Evolutionary conservation across 2,329 filamentous ascomycete species (phyloP), one percentile per base, ranked within the genome.

Genomic region (Talaromyces sp.): DNA sequence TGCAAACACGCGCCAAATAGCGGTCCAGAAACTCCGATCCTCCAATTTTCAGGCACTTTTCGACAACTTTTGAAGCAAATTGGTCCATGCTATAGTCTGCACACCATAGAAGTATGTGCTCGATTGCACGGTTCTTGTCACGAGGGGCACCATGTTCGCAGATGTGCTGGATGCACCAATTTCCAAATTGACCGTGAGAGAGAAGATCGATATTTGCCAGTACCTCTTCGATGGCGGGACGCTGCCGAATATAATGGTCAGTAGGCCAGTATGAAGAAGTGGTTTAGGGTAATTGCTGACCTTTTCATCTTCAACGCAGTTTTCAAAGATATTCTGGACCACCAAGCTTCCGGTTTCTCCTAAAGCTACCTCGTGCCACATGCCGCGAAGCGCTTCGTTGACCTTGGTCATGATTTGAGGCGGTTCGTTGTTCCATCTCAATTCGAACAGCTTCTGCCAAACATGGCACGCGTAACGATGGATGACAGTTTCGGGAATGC

Each of bases 81-180:
- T 99, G 95, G 72, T 99, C 95, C 86, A 96, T 97, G 79, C 94
- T 98, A 80, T 98, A 99, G 79, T 97, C 93, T 16, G 92, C 91
- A 37, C 93, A 92, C 78, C 92, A 96, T 68, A 90, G 90, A 70
- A 99, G 90, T 73, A 99, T 94, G 77, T 98, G 94, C 71, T 99
- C 94, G 73, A 97, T 90, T 52, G 96, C 95, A 70, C 93, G 90
- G 78, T 90, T 94, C 72, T 94, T 93, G 78, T 99, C 96, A 47
- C 90, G 88, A 37, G 93, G 90, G 65, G 90, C 90, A 60, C 96
- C 94, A 75, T 99, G 95, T 78, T 99, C 95, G 79, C 95, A 99
- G 72, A 99, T 93, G 79, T 99, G 95, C 80, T 99, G 95, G 73
- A 99, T 98, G 81, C 95, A 99, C 95, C 95, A 99, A 77, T 99